A percentile compares a stretch with the other conserved stretches of the same genome.
phyloP scores from a whole-genome alignment of 2,329 filamentous ascomycete genomes.

The Fusarium pilosicola region DNA sequence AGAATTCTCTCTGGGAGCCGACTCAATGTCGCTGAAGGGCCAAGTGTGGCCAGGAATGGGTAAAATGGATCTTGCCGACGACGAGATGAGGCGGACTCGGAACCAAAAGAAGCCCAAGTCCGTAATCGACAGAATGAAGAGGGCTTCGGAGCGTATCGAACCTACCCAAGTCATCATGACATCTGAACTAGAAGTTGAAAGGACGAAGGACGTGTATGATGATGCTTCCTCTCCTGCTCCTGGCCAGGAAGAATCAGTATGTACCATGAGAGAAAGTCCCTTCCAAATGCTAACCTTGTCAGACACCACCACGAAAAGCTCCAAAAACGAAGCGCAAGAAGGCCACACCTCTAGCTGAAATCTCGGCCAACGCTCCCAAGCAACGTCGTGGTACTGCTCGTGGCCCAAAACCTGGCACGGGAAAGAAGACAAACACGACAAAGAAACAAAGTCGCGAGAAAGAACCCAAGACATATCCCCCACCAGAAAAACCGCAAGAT shows the following conservation, averaged over 20 bases:
- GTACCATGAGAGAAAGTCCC: slow-evolving; percentile 23
- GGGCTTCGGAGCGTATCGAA: slow-evolving; percentile 70
- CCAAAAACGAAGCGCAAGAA: slow-evolving; percentile 47
- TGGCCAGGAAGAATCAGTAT: slow-evolving; percentile 56
- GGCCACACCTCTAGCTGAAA: slow-evolving; percentile 46
- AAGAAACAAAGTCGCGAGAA: slow-evolving; percentile 28
- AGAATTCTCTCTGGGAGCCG: slow-evolving; percentile 40
- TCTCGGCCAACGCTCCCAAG: slow-evolving; percentile 50
- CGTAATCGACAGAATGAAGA: slow-evolving; percentile 73
- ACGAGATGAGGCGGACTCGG: slow-evolving; percentile 76
- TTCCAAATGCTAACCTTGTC: slow-evolving; percentile 8
- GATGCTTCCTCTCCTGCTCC: slow-evolving; percentile 63
- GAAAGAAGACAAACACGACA: slow-evolving; percentile 34
- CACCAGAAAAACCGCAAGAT: slow-evolving; percentile 33
- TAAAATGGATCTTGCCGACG: slow-evolving; percentile 81
- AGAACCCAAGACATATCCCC: slow-evolving; percentile 9
- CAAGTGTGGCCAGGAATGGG: slow-evolving; percentile 81
- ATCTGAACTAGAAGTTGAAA: slow-evolving; percentile 59
- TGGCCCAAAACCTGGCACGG: slow-evolving; percentile 16
- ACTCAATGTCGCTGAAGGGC: slow-evolving; percentile 69
- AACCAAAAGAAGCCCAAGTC: slow-evolving; percentile 83
- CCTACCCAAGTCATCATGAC: slow-evolving; percentile 73
- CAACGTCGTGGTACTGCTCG: slow-evolving; percentile 40
- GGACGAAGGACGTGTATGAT: slow-evolving; percentile 68
- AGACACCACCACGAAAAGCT: slow-evolving; percentile 47